Base-by-base conservation (phyloP, 768 basidiomycete species). In the Tulasnella sp. region DNA sequence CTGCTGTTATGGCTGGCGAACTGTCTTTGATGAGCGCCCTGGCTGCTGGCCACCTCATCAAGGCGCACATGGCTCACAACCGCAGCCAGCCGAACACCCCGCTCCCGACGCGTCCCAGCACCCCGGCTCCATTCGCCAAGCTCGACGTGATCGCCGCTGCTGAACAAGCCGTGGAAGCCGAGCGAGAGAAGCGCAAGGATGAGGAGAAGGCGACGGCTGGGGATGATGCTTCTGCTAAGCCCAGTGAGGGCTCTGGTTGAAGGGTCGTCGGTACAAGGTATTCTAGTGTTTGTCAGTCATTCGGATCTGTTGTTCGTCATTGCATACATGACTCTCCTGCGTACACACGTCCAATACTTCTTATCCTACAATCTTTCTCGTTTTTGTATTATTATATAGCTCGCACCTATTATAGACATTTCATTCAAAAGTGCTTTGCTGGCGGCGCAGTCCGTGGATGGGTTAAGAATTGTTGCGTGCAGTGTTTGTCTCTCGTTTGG, bases 1-100 rank as follows among this genome's bases (percentile, higher is more conserved):
- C 96, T 0, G 89, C 95, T 0, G 98, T 99, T 83, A 98, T 99
- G 96, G 97, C 98, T 1, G 98, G 98, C 46, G 98, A 99, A 85
- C 88, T 99, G 42, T 94, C 93, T 24, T 88, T 99, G 80, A 89
- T 99, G 84, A 92, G 92, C 81, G 97, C 98, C 1, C 90, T 99
- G 52, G 97, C 97, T 0, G 96, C 96, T 3, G 97, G 97, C 0
- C 96, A 98, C 84, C 89, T 99, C 81, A 96, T 99, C 83, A 90
- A 93, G 56, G 97, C 97, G 39, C 96, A 98, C 84, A 90, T 98
- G 86, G 92, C 91, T 46, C 96, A 97, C 87, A 99, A 99, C 84
- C 90, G 97, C 78, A 93, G 92, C 76, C 91, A 91, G 83, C 89
- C 92, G 24, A 92, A 91, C 79, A 97, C 96, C 0, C 96, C 96